Evolutionary conservation across 108 stramenopile genomes (phyloP).

Genomic region (Stephanodiscus minutulus): DNA sequence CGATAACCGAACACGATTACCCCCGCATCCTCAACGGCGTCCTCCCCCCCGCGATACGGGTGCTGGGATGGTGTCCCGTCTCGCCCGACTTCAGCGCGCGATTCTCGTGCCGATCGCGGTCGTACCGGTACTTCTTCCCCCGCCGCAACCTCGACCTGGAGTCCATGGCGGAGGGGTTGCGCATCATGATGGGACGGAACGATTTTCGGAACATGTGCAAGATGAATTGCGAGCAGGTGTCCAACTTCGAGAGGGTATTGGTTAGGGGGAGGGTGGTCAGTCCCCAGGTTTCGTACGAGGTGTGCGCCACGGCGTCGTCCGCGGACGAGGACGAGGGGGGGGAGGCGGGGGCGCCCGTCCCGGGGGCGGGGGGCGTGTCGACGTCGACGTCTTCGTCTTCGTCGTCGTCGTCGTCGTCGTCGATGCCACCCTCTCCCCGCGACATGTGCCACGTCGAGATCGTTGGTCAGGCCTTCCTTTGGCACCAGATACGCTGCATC

Average conservation of each 20-base stretch:
- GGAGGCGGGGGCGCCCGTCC: no score
- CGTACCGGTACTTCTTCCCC: conserved; percentile 95
- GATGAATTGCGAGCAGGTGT: conserved; percentile 93
- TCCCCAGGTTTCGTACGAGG: conserved; percentile 6
- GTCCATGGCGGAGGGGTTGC: conserved; percentile 73
- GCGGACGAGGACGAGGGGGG: not conserved
- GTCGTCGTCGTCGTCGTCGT: not conserved
- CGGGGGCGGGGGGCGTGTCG: not conserved
- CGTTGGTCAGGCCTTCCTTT: conserved; percentile 94
- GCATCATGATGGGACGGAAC: conserved; percentile 84
- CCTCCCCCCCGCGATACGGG: conserved; percentile 90
- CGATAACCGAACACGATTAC: conserved; percentile 87
- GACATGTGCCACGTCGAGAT: conserved; percentile 84
- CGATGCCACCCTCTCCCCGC: conserved; percentile 17
- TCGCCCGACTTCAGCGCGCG: conserved; percentile 92
- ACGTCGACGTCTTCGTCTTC: not conserved
- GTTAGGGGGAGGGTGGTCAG: conserved; percentile 58
- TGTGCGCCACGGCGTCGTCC: conserved; percentile 11
- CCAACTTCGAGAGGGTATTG: conserved; percentile 87
- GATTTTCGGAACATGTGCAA: conserved; percentile 99
- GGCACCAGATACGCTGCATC: conserved; percentile 99
- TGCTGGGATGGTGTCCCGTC: conserved; percentile 94
- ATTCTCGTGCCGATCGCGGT: conserved; percentile 82
- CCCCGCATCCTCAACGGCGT: conserved; percentile 91
- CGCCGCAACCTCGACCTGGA: conserved; percentile 68